These are phyloP conservation scores for Jatropha podagrica DNA, from an alignment of 441 rosid species.

Conservation along the genomic window DNA sequence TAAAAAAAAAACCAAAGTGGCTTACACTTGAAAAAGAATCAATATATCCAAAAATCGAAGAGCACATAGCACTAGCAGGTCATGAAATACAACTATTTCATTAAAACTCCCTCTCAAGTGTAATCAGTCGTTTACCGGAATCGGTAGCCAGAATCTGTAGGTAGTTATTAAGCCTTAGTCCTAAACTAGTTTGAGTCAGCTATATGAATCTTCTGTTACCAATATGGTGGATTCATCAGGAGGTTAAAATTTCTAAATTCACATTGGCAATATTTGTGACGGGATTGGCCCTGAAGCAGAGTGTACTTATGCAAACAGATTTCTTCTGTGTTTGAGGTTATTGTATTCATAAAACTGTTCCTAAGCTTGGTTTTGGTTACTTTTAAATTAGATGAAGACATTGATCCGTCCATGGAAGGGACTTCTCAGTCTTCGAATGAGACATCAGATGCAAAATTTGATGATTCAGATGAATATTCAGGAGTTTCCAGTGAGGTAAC, in stretches of 20 bases:
- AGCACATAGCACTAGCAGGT: not conserved
- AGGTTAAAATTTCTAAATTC: no score
- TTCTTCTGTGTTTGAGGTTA: not conserved
- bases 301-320: not conserved
- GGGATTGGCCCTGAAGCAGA: not conserved
- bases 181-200: not conserved
- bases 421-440: constrained; percentile 25
- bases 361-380: constrained; percentile 16
- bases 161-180: not conserved
- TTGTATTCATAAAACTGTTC: not conserved
- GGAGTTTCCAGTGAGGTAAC: constrained; percentile 44
- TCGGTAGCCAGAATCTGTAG: not conserved
- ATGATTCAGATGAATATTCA: constrained; percentile 37
- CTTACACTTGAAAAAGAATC: not conserved
- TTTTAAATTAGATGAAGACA: constrained; percentile 48
- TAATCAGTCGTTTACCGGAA: not conserved
- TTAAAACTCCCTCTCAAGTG: not conserved
- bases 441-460: constrained; percentile 23
- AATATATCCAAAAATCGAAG: not conserved
- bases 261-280: not conserved
- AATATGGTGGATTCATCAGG: not conserved
- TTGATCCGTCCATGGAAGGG: constrained; percentile 45
- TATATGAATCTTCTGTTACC: not conserved
- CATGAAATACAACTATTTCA: not conserved
- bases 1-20: not conserved